Base-by-base conservation (phyloP, 2,329 filamentous ascomycete genomes). In the Xylariaceae sp. region DNA sequence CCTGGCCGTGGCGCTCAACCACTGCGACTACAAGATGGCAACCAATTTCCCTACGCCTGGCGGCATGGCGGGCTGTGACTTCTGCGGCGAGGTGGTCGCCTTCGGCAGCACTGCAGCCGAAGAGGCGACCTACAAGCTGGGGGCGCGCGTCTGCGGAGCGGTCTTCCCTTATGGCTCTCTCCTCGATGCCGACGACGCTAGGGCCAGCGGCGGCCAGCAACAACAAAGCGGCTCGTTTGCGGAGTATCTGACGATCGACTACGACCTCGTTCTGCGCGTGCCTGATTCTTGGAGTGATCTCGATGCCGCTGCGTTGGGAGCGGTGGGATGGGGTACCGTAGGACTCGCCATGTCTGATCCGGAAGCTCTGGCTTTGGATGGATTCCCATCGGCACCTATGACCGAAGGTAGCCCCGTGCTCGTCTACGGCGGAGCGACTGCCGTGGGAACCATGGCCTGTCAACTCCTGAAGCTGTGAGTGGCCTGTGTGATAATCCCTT, bases 351-450 rank as follows among this genome's bases (percentile, higher is more conserved):
- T 64, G 11, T 52, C 19, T 11, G 39, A 55, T 38, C 36, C 30
- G 6, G 38, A 46, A 6, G 31, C 43, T 2, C 42, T 62, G 6
- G 22, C 11, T 2, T 41, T 57, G 1, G 4, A 43, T 15, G 52
- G 54, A 2, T 18, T 39, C 2, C 56, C 51, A 3, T 49, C 55
- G 4, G 30, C 35, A 1, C 52, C 51, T 11, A 22, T 3, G 11
- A 31, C 11, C 14, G 30, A 22, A 19, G 40, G n/a, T 5, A 30
- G 42, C 9, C 58, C 61, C 1, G 60, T 67, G 3, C 42, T 67
- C 2, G 58, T 67, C 2, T 66, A 65, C 17, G 65, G 64, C 5
- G 65, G 55, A 3, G 59, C 54, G 0, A 65, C 64, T 1, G 61
- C 62, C 1, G 60, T 61, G 0, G 65, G 64, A 2, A 63, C 57